Evolutionary conservation across 345 rosid species (phyloP), one percentile per base, ranked within the genome.

Genomic region (Eutrema japonicum): DNA sequence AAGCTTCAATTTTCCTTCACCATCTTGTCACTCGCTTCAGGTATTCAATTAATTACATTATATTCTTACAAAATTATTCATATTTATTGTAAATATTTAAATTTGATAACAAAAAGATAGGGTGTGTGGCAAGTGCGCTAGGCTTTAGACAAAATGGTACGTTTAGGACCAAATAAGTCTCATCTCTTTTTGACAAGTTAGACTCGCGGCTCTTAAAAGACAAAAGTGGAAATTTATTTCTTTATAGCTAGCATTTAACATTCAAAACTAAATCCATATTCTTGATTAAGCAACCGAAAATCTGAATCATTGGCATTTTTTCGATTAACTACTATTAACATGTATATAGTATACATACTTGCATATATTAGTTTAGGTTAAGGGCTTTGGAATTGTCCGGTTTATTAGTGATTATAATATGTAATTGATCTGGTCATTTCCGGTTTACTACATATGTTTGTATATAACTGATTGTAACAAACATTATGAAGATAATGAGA

Each of bases 1-100:
- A 94, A 85, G 79, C 96, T 84, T 87, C 98, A 73, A 71, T 94
- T 56, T 94, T 91, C 79, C 81, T 94, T 26, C 95, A 94, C 74
- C 90, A 88, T 56, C 79, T 94, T 46, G 96, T 89, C 74, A 91
- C 97, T 78, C 88, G 84, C 55, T 86, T 89, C 82, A 91, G 97
- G 98, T 94, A 82, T 77, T 36, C 32, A 52, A 27, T 56, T n/a
- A 11, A 13, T 8, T 51, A 54, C 35, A 22, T 14, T 27, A 43
- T 13, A 33, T 13, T 59, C n/a, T 59, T 65, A 30, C 10, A 27
- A 30, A 30, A 9, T 6, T 55, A 36, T 38, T 22, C 45, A 43
- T 40, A 16, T 30, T 6, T 10, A 7, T 47, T 55, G 43, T 63
- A 3, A 2, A 11, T 50, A 46, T 51, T 12, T 0, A 13, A 50